Evolutionary conservation across 2,329 filamentous ascomycete genomes (phyloP).

Genomic region (Tympanopsis confertula): DNA sequence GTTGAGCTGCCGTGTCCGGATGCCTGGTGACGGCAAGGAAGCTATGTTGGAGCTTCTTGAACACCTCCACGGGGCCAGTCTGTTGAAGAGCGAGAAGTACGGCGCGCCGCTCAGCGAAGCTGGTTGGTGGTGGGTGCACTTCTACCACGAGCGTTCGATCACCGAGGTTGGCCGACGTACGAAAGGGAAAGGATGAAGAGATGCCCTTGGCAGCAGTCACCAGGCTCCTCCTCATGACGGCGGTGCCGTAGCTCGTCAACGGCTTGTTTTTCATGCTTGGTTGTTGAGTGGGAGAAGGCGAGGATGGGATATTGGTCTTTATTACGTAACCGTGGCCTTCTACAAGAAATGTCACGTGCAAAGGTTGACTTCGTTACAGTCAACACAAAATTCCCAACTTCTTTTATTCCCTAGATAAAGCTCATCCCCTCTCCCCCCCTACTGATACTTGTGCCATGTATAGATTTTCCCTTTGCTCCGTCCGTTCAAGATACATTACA

Average conservation of each 20-base stretch:
- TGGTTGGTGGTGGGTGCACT: constrained; percentile 37
- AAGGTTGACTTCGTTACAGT: neutral
- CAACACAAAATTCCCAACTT: no score
- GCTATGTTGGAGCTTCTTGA: constrained; percentile 32
- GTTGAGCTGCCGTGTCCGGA: constrained; percentile 20
- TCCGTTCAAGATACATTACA: no score
- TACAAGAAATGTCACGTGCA: neutral
- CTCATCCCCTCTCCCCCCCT: no score
- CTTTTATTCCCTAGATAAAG: no score
- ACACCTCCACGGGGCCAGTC: constrained; percentile 36
- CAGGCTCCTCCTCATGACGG: no score
- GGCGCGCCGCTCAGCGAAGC: constrained; percentile 40
- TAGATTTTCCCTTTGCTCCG: no score
- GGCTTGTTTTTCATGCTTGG: no score
- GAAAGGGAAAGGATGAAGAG: neutral
- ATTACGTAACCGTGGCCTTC: neutral
- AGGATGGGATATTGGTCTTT: neutral
- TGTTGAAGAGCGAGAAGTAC: constrained; percentile 38
- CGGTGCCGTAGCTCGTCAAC: no score
- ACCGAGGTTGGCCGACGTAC: neutral
- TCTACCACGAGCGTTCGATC: constrained; percentile 28
- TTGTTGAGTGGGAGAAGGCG: neutral
- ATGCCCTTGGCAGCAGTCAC: neutral
- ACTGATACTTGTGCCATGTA: no score
- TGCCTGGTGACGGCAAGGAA: constrained; percentile 37